Base-by-base conservation (phyloP, 495 filamentous ascomycete genomes). In the Daldinia decipiens region DNA sequence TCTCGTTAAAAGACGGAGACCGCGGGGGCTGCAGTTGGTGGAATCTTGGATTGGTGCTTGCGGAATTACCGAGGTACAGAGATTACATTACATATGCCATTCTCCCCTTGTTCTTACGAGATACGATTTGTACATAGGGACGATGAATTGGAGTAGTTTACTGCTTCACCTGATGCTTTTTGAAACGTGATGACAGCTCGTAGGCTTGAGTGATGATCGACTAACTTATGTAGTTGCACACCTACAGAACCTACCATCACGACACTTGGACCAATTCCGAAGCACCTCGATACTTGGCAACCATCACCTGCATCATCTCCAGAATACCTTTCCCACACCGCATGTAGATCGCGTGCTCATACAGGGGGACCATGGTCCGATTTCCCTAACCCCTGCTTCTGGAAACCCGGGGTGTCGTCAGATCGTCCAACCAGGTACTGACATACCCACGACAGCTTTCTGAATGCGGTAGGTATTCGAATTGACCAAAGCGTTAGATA, bases 31-130 rank as follows among this genome's bases (percentile, higher is more conserved):
- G 31, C 27, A 27, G 21, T 39, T n/a, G 36, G 51, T 68, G 61
- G 62, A 62, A 73, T 68, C 70, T 54, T 62, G 65, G 61, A 38
- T 68, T 63, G 15, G 45, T 21, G 54, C 61, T 68, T 62, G 47
- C 51, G 32, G 45, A 50, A 54, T 43, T 32, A 54, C 51, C 50
- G 57, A 53, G 69, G 69, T 59, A 60, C 47, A 58, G 60, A 71
- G 52, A 61, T 50, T 61, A 65, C 38, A 61, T 50, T 65, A 61
- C 38, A 55, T 31, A 32, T 59, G 59, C 40, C 45, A 62, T 59
- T 65, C 39, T 47, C 45, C 65, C 61, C 61, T 43, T 59, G 54
- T 52, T 29, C 8, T 65, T 62, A 57, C 51, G 43, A 68, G 50
- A 62, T 62, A 45, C 36, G 34, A 51, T n/a, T 39, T 65, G 43